Conservation (phyloP, 176 grass and related monocot genomes). For the Areca catechu region DNA sequence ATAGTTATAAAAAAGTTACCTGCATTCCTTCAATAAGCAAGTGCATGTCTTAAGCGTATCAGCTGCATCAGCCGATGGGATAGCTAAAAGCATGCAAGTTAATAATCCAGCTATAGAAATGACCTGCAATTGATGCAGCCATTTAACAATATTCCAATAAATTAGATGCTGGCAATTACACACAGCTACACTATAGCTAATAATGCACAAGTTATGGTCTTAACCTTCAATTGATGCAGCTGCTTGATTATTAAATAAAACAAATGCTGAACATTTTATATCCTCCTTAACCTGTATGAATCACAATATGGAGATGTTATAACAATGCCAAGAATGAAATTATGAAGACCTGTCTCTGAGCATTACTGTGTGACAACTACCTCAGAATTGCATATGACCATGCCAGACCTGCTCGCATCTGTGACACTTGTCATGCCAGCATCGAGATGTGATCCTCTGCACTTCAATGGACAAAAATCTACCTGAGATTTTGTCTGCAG, state of each 20-base stretch:
- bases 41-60: conserved; percentile 92
- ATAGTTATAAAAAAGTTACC: conserved; percentile 30
- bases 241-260: conserved; percentile 19
- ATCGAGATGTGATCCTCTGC: too few species aligned
- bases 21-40: conserved; percentile 97
- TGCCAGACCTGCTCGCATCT: background rate
- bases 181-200: conserved; percentile 28
- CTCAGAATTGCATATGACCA: background rate
- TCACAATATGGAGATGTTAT: conserved; percentile 1
- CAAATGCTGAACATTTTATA: conserved; percentile 12
- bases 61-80: conserved; percentile 61
- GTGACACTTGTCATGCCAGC: too few species aligned
- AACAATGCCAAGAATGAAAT: background rate
- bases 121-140: conserved; percentile 42
- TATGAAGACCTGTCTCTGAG: background rate
- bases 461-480: too few species aligned
- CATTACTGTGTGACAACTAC: background rate
- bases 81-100: conserved; percentile 43
- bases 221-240: conserved; percentile 44
- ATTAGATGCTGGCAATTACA: too few species aligned
- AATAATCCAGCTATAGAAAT: conserved; percentile 51
- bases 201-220: conserved; percentile 37
- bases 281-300: conserved; percentile 33
- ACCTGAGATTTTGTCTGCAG: conserved; percentile 10
- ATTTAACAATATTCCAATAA: too few species aligned